These are phyloP conservation scores for Fusarium pseudocircinatum DNA, from an alignment of 2,329 filamentous ascomycete species.

Conservation along the genomic window DNA sequence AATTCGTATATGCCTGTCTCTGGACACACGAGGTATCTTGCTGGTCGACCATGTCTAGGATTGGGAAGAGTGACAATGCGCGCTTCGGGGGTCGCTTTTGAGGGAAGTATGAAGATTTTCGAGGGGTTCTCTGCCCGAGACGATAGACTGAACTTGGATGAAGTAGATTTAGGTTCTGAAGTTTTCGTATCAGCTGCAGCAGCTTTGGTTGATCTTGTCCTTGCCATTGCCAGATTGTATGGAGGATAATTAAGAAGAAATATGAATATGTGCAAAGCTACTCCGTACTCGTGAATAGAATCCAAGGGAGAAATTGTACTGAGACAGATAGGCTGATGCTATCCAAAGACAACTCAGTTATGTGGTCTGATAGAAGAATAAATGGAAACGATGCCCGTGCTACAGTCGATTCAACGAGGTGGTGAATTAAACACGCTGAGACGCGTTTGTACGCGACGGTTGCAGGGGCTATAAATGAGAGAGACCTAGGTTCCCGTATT, in stretches of 20 bases:
- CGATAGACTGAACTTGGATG: slow-evolving; percentile 55
- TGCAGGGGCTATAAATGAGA: slow-evolving; percentile 11
- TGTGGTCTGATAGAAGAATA: neutral
- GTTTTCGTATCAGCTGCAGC: slow-evolving; percentile 40
- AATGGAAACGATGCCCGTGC: neutral
- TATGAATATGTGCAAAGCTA: neutral
- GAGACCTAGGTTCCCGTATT: neutral
- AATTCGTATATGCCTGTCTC: slow-evolving; percentile 73
- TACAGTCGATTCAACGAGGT: neutral
- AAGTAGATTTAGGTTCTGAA: slow-evolving; percentile 42
- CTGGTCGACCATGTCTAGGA: slow-evolving; percentile 63
- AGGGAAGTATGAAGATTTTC: slow-evolving; percentile 70
- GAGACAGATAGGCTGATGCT: neutral
- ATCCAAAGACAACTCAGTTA: neutral
- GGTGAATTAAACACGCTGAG: slow-evolving; percentile 22
- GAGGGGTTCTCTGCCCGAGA: slow-evolving; percentile 55
- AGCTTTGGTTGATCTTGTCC: slow-evolving; percentile 58
- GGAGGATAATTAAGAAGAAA: neutral
- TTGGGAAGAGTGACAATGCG: slow-evolving; percentile 69
- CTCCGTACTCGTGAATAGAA: neutral
- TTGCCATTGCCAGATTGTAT: slow-evolving; percentile 53
- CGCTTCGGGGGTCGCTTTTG: slow-evolving; percentile 61
- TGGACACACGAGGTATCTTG: slow-evolving; percentile 71
- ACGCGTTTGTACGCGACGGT: slow-evolving; percentile 33
- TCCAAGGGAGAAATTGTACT: neutral